phyloP scores from a whole-genome alignment of 192 early-diverging fungal genomes.

The Phlyctochytrium arcticum region DNA sequence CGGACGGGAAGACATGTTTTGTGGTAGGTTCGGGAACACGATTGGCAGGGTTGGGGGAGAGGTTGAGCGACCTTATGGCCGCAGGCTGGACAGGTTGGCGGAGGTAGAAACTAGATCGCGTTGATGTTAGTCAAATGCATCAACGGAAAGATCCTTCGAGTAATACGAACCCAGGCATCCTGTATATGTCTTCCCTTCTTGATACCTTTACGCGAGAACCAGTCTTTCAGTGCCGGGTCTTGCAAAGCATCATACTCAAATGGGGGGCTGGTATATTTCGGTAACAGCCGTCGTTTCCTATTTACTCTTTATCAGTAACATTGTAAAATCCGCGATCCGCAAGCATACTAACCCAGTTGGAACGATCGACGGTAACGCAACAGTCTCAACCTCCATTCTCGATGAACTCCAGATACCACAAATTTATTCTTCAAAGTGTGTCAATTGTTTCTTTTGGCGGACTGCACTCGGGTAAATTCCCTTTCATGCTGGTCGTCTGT shows the following conservation, averaged over 20 bases:
- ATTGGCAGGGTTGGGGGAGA: not conserved
- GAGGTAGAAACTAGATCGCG: not conserved
- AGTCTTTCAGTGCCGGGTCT: constrained; percentile 1
- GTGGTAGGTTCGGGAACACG: not conserved
- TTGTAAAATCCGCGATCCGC: not conserved
- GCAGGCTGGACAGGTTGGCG: not conserved
- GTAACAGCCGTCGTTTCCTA: not conserved
- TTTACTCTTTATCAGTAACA: not conserved
- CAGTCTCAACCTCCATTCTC: not conserved
- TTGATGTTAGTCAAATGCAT: not conserved
- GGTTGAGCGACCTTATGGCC: not conserved
- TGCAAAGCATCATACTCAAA: not conserved
- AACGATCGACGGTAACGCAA: not conserved
- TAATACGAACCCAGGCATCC: not conserved
- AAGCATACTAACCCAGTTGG: not conserved
- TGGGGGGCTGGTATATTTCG: not conserved
- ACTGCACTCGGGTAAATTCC: too few species aligned
- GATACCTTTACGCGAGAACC: not conserved
- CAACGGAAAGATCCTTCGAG: too few species aligned
- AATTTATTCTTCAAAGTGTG: too few species aligned
- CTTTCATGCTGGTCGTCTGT: too few species aligned
- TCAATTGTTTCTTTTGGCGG: too few species aligned
- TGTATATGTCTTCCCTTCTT: not conserved
- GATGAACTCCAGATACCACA: too few species aligned
- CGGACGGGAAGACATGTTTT: not conserved